These are phyloP conservation scores for Boletus semigastroideus DNA, from an alignment of 1,284 basidiomycete genomes.

Conservation along the genomic window DNA sequence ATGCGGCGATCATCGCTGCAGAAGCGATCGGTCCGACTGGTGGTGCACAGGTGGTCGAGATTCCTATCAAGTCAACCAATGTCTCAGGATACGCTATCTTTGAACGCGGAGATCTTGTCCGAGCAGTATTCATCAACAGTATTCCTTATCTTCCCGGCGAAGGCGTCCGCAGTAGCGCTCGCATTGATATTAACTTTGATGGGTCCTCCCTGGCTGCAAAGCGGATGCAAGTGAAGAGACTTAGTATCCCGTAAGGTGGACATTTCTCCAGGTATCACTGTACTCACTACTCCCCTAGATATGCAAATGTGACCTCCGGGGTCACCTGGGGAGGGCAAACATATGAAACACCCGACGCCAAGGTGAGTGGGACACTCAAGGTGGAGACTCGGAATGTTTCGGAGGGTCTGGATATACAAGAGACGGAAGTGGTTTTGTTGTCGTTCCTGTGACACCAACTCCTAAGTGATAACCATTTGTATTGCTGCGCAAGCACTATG, in stretches of 20 bases:
- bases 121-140: conserved; percentile 59
- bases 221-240: conserved; percentile 42
- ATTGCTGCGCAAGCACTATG: no score
- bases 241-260: conserved; percentile 43
- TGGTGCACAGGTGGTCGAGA: conserved; percentile 48
- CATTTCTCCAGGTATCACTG: neutral
- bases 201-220: conserved; percentile 12
- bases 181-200: conserved; percentile 44
- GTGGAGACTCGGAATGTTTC: conserved; percentile 38
- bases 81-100: conserved; percentile 66
- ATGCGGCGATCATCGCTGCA: conserved; percentile 52
- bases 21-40: conserved; percentile 43
- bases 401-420: conserved; percentile 50
- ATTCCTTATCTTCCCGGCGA: conserved; percentile 47
- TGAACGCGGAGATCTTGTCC: conserved; percentile 43
- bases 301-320: conserved; percentile 38
- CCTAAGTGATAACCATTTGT: neutral
- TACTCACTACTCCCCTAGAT: conserved; percentile 3
- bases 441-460: conserved; percentile 30
- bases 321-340: conserved; percentile 65
- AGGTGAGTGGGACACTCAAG: conserved; percentile 40
- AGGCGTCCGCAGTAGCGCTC: conserved; percentile 39
- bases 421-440: conserved; percentile 54
- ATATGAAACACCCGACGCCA: conserved; percentile 56
- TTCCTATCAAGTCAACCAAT: conserved; percentile 47